Evolutionary conservation across 805 yeast genomes (phyloP), one percentile per base, ranked within the genome.

Genomic region (Wickerhamomyces ciferrii): DNA sequence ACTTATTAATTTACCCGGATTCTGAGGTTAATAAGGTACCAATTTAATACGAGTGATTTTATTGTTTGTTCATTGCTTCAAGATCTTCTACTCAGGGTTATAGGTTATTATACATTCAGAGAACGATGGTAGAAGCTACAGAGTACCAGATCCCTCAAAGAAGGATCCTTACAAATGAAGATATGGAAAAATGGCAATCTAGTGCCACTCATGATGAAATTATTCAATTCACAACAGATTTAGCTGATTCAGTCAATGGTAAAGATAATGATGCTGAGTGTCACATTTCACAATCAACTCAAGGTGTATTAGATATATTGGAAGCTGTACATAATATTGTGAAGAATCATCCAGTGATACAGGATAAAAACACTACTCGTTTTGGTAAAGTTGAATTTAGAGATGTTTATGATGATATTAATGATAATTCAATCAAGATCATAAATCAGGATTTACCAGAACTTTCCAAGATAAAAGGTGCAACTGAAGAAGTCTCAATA

Each of bases 381-480:
- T 94, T 94, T 63, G 99, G 99, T 7, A 94, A 94, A 61, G 71
- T 81, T 10, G 98, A 94, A 62, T 94, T 92, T 64, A 71, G 84
- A 40, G 90, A 81, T 46, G 88, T 91, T 58, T 89, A 84, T 61
- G 94, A 89, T 60, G 83, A 78, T 5, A 53, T 91, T 13, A 55
- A 62, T 2, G 43, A 47, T 10, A 58, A 53, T 2, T 66, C 69
- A 3, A 53, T 53, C 4, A 48, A 35, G 21, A 49, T 47, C 40
- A 46, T 47, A 24, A 48, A 39, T 23, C 52, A 29, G 15, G 52
- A 39, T 39, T 53, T 49, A 20, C 46, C 47, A 19, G 24, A 37
- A 9, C 39, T 52, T 3, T 9, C 36, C 2, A 13, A 17, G 0
- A 18, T n/a, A 15, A 4, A 39, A 4, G 46, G 55, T 2, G 49